phyloP scores from a whole-genome alignment of 2,329 filamentous ascomycete genomes.

The Xylaria sp. region DNA sequence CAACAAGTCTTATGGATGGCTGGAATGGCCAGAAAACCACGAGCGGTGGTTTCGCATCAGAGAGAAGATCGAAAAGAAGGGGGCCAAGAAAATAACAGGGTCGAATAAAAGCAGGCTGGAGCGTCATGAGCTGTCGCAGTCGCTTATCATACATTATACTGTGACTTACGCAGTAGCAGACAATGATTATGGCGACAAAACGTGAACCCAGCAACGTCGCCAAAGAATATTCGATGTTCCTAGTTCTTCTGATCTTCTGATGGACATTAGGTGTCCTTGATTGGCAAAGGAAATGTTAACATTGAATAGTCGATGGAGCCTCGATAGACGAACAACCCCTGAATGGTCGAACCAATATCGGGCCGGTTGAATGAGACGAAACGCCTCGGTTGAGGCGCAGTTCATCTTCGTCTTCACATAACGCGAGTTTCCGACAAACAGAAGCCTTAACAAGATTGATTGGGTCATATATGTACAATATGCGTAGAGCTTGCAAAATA shows the following conservation, averaged over 20 bases:
- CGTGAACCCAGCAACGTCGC: neutral
- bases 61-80: neutral
- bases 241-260: neutral
- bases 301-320: neutral
- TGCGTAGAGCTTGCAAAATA: slow-evolving; percentile 1
- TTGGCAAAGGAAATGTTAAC: neutral
- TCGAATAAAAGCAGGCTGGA: neutral
- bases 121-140: neutral
- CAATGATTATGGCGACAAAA: neutral
- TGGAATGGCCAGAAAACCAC: neutral
- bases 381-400: slow-evolving; percentile 34
- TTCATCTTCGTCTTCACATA: neutral
- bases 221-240: neutral
- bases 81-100: neutral
- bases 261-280: neutral
- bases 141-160: neutral
- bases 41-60: neutral
- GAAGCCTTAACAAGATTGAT: slow-evolving; percentile 27
- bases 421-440: slow-evolving; percentile 9
- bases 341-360: slow-evolving; percentile 18
- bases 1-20: neutral
- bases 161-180: too few relatives aligned
- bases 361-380: slow-evolving; percentile 26
- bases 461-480: slow-evolving; percentile 21
- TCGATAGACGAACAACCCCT: slow-evolving; percentile 1